Base-by-base conservation (phyloP, 495 filamentous ascomycete species). In the Echria macrotheca region DNA sequence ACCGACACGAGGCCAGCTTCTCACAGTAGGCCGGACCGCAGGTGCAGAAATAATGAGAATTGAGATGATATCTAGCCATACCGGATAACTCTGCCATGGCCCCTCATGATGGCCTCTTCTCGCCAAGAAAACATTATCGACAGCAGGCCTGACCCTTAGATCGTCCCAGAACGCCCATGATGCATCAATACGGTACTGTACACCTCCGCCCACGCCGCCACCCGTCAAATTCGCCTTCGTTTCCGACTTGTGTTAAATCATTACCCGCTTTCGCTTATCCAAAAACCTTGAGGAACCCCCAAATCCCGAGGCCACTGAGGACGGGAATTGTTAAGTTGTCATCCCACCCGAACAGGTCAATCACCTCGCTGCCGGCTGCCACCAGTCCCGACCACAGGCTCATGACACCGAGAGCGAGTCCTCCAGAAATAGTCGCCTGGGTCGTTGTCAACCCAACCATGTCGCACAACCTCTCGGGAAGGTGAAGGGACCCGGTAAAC, bases 291-390 rank as follows among this genome's bases (percentile, higher is more conserved):
- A 97, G 71, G 64, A 98, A 94, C 0, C 86, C 88, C 86, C 87
- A 95, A 40, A 98, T 82, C 7, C 93, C 91, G 12, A 94, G 62
- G 11, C 89, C 89, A 63, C 88, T 95, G 42, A 98, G 69, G 31
- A 95, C 81, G 10, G 93, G 93, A 65, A 98, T 98, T 28, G 91
- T 95, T 50, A 97, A 72, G 68, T 98, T 98, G 71, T 98, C 93
- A 63, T 98, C 93, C 87, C 87, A 87, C 22, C 87, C 84, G 62
- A 86, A 96, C 0, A 95, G 55, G 69, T 97, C 89, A 45, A 95
- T 75, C 23, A 91, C 89, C 69, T 98, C 93, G 62, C 89, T 95
- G 25, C 82, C 80, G 42, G 87, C 84, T 10, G 88, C 94, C 46
- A 91, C 82, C 26, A 96, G 59, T 6, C 93, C 93, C 12, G 91